Evolutionary conservation across 805 yeast species (phyloP), one percentile per base, ranked within the genome.

Genomic region (Pichia phayaonensis): DNA sequence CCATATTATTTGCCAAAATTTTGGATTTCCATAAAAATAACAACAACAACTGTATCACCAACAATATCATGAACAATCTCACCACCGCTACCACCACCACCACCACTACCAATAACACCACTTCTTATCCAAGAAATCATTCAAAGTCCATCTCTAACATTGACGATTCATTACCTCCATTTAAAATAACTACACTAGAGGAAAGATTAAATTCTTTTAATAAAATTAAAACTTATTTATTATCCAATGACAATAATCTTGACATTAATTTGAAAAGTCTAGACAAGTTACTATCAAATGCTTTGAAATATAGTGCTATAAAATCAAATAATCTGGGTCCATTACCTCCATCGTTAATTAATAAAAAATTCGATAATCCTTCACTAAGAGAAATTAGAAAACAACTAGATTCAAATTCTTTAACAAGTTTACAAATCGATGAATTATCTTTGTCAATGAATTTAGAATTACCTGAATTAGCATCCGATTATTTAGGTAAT

Each of bases 401-500:
- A 65, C 70, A 72, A 29, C 72, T 86, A 50, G 90, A 85, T 62
- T 67, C 74, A 10, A 78, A 80, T 46, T 59, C 64, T 11, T 63
- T 81, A 54, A 56, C 82, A 2, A 77, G 75, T 51, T 63, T 74
- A 13, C 96, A 88, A 55, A 74, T 89, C 43, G 97, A 90, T 63
- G 90, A 82, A 55, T 69, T 89, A 39, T 89, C 95, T 8, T 63
- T 89, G 48, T 85, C 89, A 5, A 87, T 92, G 90, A 69, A 86
- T 53, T 84, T 80, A 53, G 97, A 94, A 66, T 75, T 94, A 52
- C 96, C 97, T 2, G 96, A 88, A 61, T 73, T 94, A 47, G 81
- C 96, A 26, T 82, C 92, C 48, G 99, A 94, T 68, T 94, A 94
- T 62, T 72, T 94, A 49, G 99, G 99, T 21, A 94, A 94, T 64